phyloP scores from a whole-genome alignment of 345 rosid species.

The Pistacia atlantica region DNA sequence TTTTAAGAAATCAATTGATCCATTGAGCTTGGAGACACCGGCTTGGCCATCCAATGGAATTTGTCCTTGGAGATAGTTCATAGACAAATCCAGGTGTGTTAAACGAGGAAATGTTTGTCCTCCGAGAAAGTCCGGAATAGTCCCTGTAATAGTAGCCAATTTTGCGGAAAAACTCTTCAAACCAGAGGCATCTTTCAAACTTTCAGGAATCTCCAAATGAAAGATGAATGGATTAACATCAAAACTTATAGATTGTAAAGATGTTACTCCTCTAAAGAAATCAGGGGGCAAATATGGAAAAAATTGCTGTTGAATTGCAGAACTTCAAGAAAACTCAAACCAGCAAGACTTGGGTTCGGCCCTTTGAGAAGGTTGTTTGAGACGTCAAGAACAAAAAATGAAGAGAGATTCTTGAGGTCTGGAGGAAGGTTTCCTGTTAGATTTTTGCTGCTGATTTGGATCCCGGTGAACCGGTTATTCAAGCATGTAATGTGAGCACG shows the following conservation, averaged over 20 bases:
- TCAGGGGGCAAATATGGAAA: slow-evolving; percentile 56
- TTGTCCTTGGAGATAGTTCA: slow-evolving; percentile 53
- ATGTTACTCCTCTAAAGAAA: slow-evolving; percentile 30
- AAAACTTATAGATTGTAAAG: background rate
- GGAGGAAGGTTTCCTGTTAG: slow-evolving; percentile 57
- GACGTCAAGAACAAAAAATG: slow-evolving; percentile 46
- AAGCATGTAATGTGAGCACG: slow-evolving; percentile 55
- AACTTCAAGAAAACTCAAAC: slow-evolving; percentile 40
- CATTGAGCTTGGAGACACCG: slow-evolving; percentile 36
- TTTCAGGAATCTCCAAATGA: slow-evolving; percentile 55
- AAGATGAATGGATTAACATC: background rate
- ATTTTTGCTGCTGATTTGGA: slow-evolving; percentile 55
- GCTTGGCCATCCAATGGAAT: slow-evolving; percentile 59
- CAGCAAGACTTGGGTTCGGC: slow-evolving; percentile 57
- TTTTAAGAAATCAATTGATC: slow-evolving; percentile 47
- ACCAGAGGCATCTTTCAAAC: slow-evolving; percentile 43
- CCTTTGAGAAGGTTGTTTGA: slow-evolving; percentile 57
- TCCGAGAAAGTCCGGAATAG: slow-evolving; percentile 52
- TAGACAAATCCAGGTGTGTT: slow-evolving; percentile 44
- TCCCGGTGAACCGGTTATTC: slow-evolving; percentile 40
- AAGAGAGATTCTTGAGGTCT: slow-evolving; percentile 48
- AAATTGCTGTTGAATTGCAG: slow-evolving; percentile 39
- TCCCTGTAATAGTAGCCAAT: slow-evolving; percentile 49
- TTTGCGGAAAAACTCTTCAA: slow-evolving; percentile 54
- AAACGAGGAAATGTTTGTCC: slow-evolving; percentile 35